A percentile compares a stretch with the other conserved stretches of the same genome.
phyloP scores from a whole-genome alignment of 2,329 filamentous ascomycete species.

The Neodidymelliopsis sp. region DNA sequence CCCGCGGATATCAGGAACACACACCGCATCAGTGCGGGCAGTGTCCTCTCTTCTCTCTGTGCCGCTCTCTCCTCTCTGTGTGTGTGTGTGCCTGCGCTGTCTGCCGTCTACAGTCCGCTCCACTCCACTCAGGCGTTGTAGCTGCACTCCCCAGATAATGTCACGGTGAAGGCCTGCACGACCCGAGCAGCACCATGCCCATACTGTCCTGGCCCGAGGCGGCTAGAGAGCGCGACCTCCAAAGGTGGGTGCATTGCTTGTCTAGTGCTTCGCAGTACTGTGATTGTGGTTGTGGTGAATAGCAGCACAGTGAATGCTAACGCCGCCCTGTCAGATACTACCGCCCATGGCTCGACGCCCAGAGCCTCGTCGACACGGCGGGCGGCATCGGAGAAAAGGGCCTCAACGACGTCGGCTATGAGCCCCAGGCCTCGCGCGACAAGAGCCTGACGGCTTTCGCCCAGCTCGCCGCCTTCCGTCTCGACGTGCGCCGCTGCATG shows the following conservation, averaged over 20 bases:
- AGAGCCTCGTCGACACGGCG: slow-evolving; percentile 37
- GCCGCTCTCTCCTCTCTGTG: slow-evolving; percentile 6
- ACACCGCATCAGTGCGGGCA: slow-evolving; percentile 9
- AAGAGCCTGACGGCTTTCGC: slow-evolving; percentile 46
- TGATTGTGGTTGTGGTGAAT: background rate
- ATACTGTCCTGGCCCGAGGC: slow-evolving; percentile 29
- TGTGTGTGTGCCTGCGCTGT: too few relatives aligned
- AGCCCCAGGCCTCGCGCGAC: slow-evolving; percentile 33
- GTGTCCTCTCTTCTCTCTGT: background rate
- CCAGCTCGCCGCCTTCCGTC: slow-evolving; percentile 45
- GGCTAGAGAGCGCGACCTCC: slow-evolving; percentile 39
- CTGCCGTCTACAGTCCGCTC: background rate
- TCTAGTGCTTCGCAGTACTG: too few relatives aligned
- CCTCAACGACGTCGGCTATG: slow-evolving; percentile 35
- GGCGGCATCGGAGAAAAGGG: slow-evolving; percentile 34
- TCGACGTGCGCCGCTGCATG: slow-evolving; percentile 45
- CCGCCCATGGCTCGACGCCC: slow-evolving; percentile 47
- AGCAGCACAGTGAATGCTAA: slow-evolving; percentile 6
- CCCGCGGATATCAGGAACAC: slow-evolving; percentile 15
- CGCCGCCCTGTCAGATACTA: slow-evolving; percentile 37
- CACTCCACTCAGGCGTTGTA: slow-evolving; percentile 3
- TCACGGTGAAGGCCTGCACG: slow-evolving; percentile 15
- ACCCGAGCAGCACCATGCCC: slow-evolving; percentile 23
- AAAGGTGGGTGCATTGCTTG: slow-evolving; percentile 29
- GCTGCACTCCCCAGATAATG: slow-evolving; percentile 20